phyloP scores from a whole-genome alignment of 345 rosid genomes.

The Luvunga scandens region DNA sequence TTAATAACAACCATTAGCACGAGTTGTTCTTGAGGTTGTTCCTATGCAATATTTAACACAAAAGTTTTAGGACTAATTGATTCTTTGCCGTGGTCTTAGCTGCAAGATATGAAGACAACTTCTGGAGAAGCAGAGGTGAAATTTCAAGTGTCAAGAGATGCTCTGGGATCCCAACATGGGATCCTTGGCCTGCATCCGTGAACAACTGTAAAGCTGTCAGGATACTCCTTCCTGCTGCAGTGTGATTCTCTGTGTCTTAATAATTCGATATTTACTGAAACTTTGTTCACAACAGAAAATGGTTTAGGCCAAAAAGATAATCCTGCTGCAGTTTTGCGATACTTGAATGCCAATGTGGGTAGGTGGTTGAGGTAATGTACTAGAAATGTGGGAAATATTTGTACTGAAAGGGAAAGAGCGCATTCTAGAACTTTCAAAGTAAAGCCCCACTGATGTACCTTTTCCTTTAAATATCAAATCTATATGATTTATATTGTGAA shows the following conservation, averaged over 20 bases:
- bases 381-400: too few relatives aligned
- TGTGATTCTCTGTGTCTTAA: background rate
- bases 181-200: conserved; percentile 58
- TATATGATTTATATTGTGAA: background rate
- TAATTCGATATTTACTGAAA: background rate
- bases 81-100: conserved; percentile 30
- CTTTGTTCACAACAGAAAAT: background rate
- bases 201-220: conserved; percentile 54
- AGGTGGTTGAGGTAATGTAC: background rate
- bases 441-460: background rate
- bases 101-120: conserved; percentile 49
- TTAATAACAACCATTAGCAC: too few relatives aligned
- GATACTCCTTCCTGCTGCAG: background rate
- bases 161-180: conserved; percentile 57
- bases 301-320: background rate
- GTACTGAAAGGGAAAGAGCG: background rate
- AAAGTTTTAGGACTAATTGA: background rate
- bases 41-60: background rate
- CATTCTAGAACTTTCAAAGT: background rate
- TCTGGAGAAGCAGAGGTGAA: conserved; percentile 62
- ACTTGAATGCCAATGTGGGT: background rate
- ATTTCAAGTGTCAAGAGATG: conserved; percentile 64
- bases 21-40: background rate
- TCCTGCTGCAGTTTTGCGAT: background rate
- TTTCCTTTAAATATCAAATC: background rate